Percentiles rank a stretch among this genome's conserved stretches.
Conservation (phyloP, 2,329 filamentous ascomycete species). For the Pseudocercospora fijiensis region DNA sequence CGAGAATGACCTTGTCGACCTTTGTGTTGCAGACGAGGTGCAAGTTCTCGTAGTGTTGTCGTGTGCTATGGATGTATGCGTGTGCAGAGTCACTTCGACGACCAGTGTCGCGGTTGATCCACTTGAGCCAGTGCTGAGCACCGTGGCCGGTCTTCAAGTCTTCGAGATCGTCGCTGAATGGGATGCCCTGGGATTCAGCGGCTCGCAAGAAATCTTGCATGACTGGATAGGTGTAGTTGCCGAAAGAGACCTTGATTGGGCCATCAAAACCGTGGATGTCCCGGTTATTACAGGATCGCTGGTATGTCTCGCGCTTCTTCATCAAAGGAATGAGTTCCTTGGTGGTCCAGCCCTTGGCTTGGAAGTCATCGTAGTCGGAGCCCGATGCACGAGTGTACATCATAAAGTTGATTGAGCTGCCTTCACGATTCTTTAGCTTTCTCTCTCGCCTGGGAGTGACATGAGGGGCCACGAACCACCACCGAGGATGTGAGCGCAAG, state of each 20-base stretch:
- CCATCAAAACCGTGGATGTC: constrained; percentile 75
- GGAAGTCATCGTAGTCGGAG: constrained; percentile 75
- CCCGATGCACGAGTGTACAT: constrained; percentile 73
- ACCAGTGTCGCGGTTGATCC: constrained; percentile 72
- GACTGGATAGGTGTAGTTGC: constrained; percentile 72
- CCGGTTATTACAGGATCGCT: constrained; percentile 54
- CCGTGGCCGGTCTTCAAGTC: constrained; percentile 67
- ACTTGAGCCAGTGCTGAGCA: constrained; percentile 81
- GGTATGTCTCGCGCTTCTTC: constrained; percentile 79
- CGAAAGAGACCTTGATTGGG: constrained; percentile 79
- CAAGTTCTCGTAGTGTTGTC: constrained; percentile 67
- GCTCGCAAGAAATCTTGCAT: constrained; percentile 71
- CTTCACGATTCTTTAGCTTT: too few species aligned
- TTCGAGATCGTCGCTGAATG: constrained; percentile 70
- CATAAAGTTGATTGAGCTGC: constrained; percentile 80
- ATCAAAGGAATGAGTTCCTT: constrained; percentile 73
- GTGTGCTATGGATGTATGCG: constrained; percentile 74
- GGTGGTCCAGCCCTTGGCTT: constrained; percentile 75
- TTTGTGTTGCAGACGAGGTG: constrained; percentile 75
- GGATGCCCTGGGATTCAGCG: constrained; percentile 70
- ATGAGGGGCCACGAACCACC: constrained; percentile 56
- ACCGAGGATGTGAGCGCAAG: constrained; percentile 69
- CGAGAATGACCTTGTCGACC: constrained; percentile 72
- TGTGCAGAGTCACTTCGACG: constrained; percentile 75
- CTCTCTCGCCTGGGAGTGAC: too few species aligned